Evolutionary conservation across 2,329 filamentous ascomycete species (phyloP).

Genomic region (Juglanconis oblonga): DNA sequence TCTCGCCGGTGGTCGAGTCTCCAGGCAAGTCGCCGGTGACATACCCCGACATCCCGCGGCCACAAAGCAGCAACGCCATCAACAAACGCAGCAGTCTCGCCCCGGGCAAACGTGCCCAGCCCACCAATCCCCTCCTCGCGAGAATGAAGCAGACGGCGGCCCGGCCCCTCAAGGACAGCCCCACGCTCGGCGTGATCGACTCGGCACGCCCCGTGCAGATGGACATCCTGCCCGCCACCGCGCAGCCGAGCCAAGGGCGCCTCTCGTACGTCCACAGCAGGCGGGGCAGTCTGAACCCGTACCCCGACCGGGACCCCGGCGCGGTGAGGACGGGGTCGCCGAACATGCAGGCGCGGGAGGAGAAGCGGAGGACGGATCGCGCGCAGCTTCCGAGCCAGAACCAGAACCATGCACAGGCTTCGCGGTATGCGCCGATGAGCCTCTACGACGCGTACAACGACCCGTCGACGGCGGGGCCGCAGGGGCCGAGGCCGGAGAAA

Average conservation of each 20-base stretch:
- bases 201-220: conserved; percentile 12
- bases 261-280: not conserved
- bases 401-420: not conserved
- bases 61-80: conserved; percentile 6
- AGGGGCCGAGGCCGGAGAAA: not conserved
- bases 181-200: conserved; percentile 36
- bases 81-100: not conserved
- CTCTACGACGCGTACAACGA: not conserved
- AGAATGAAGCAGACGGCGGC: not conserved
- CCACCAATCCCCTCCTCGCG: not conserved
- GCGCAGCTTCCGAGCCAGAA: conserved; percentile 10
- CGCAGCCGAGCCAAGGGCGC: conserved; percentile 1
- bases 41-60: conserved; percentile 24
- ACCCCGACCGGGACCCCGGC: conserved; percentile 14
- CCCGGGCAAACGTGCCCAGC: not conserved
- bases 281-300: conserved; percentile 6
- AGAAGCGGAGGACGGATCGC: not conserved
- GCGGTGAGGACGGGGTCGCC: conserved; percentile 18
- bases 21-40: conserved; percentile 34
- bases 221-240: conserved; percentile 23
- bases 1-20: conserved; percentile 50
- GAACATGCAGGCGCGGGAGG: not conserved
- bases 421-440: not conserved
- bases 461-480: not conserved
- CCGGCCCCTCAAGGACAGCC: conserved; percentile 26